Percentiles rank a stretch among this genome's conserved stretches.
Evolutionary conservation across 73 alveolate species (phyloP).

Genomic region (Diophrys sp.): DNA sequence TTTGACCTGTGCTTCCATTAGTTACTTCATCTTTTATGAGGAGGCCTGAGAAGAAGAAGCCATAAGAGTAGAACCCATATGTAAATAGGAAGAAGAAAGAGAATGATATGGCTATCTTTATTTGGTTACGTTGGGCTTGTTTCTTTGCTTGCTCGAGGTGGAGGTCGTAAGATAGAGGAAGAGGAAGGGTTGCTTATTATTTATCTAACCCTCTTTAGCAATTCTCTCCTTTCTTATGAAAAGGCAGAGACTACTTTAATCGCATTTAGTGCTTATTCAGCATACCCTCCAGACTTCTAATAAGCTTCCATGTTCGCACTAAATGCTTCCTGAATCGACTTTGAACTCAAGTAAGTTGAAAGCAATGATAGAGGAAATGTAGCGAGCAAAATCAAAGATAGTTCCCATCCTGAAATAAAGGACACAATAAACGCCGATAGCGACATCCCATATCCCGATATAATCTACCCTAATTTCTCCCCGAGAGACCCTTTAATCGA

Average conservation of each 20-base stretch:
- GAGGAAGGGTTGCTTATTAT: too few relatives aligned
- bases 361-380: slow-evolving; percentile 49
- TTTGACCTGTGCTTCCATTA: slow-evolving; percentile 29
- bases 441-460: slow-evolving; percentile 46
- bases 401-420: slow-evolving; percentile 63
- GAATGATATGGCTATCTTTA: slow-evolving; percentile 20
- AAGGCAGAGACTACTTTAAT: slow-evolving; percentile 49
- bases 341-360: slow-evolving; percentile 10
- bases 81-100: slow-evolving; percentile 22
- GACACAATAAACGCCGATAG: slow-evolving; percentile 56
- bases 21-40: slow-evolving; percentile 10
- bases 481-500: slow-evolving; percentile 61
- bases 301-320: slow-evolving; percentile 41
- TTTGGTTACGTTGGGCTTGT: slow-evolving; percentile 22
- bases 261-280: slow-evolving; percentile 66
- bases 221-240: slow-evolving; percentile 50
- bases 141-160: slow-evolving; percentile 34
- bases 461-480: slow-evolving; percentile 61
- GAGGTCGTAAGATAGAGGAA: slow-evolving; percentile 21
- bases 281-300: slow-evolving; percentile 58
- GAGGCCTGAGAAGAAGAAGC: slow-evolving; percentile 29
- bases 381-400: slow-evolving; percentile 47
- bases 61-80: slow-evolving; percentile 16
- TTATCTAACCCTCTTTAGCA: too few relatives aligned
- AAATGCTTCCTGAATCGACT: slow-evolving; percentile 40